phyloP scores from a whole-genome alignment of 2,329 filamentous ascomycete genomes.

The Clarireedia sp. region DNA sequence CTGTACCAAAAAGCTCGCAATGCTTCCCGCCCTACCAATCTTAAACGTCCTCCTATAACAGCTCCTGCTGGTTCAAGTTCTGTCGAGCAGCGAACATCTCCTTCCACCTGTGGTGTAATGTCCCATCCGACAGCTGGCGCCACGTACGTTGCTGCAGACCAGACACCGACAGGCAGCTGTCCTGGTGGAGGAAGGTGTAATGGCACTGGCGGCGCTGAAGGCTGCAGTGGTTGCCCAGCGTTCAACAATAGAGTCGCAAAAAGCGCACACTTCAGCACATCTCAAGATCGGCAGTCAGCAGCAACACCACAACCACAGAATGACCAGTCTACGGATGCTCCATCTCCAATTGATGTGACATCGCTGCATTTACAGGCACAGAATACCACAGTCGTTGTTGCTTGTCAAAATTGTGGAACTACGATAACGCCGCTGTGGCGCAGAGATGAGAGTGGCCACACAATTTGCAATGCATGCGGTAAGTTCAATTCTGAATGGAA shows the following conservation, averaged over 20 bases:
- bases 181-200: slow-evolving; percentile 93
- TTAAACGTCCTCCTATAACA: slow-evolving; percentile 65
- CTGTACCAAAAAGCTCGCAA: slow-evolving; percentile 92
- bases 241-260: slow-evolving; percentile 97
- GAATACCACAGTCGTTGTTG: slow-evolving; percentile 62
- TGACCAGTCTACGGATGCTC: slow-evolving; percentile 26
- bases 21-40: slow-evolving; percentile 77
- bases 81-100: slow-evolving; percentile 23
- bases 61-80: slow-evolving; percentile 19
- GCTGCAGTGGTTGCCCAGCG: slow-evolving; percentile 90
- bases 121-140: slow-evolving; percentile 39
- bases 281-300: slow-evolving; percentile 20
- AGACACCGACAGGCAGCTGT: slow-evolving; percentile 75
- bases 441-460: slow-evolving; percentile 87
- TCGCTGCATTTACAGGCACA: slow-evolving; percentile 37
- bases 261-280: slow-evolving; percentile 61
- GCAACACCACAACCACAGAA: slow-evolving; percentile 20
- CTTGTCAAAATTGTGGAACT: slow-evolving; percentile 94
- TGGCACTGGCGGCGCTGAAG: slow-evolving; percentile 89
- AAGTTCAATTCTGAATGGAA: slow-evolving; percentile 33
- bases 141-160: slow-evolving; percentile 71
- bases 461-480: slow-evolving; percentile 98
- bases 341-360: slow-evolving; percentile 42
- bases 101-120: slow-evolving; percentile 28
- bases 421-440: slow-evolving; percentile 96